Evolutionary conservation across 2,329 filamentous ascomycete species (phyloP), one percentile per base, ranked within the genome.

Genomic region (Aureobasidium sp.): DNA sequence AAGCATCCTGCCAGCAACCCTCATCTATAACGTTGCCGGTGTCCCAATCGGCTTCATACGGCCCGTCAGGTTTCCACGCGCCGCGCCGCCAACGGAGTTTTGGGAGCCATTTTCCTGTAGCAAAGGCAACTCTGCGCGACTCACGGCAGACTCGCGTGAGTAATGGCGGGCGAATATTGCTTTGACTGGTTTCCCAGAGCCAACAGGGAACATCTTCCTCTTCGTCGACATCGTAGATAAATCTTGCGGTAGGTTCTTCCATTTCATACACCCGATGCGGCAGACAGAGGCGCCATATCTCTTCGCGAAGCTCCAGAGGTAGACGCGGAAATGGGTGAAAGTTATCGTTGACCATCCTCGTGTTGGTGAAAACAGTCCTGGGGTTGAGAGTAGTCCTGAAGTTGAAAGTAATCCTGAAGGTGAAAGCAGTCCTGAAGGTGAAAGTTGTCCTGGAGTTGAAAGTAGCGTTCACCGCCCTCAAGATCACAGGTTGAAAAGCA

Each of bases 201-300:
- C 17, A 34, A 56, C 64, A 64, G 49, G 61, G 52, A 25, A 25
- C 59, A n/a, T 56, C 25, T 25, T 49, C 36, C 9, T 0, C 6
- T 44, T 49, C 42, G 47, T 15, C 12, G 11, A 17, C 31, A 3
- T 41, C 44, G n/a, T 49, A 62, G 27, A 62, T 41, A 14, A 60
- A 12, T 7, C 42, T 22, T 8, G n/a, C 22, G 15, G 47, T n/a
- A 31, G 56, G 42, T 11, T 29, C 15, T 55, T 66, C 61, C 34
- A 66, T 12, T 53, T 66, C 48, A 31, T 48, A 27, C 14, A 63
- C 61, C 34, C 64, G 56, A 57, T 65, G 36, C 22, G 64, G 64
- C 12, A 66, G 56, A 42, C 63, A 66, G 61, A 47, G 34, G 36
- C 57, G 45, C 64, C 64, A 66, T 34, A 65, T 66, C 29, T 62